Evolutionary conservation across 1,284 basidiomycete genomes (phyloP).

Genomic region (Ceratobasidium sp.): DNA sequence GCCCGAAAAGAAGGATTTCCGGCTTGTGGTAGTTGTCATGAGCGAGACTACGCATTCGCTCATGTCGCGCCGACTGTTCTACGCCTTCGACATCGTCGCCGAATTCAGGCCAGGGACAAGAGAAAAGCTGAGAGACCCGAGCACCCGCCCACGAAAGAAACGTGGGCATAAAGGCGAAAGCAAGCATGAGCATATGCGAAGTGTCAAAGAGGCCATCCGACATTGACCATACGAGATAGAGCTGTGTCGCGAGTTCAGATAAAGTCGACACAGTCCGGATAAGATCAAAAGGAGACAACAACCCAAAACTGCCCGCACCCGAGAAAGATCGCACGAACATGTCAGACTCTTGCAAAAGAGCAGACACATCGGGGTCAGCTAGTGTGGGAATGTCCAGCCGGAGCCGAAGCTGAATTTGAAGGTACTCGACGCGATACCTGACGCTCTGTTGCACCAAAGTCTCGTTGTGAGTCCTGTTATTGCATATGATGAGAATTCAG

Average conservation of each 20-base stretch:
- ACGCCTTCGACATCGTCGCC: constrained; percentile 62
- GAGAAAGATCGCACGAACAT: constrained; percentile 79
- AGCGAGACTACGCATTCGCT: constrained; percentile 75
- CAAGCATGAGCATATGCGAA: constrained; percentile 53
- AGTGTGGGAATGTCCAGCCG: constrained; percentile 80
- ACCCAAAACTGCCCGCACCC: constrained; percentile 69
- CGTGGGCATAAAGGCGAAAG: constrained; percentile 56
- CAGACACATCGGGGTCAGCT: constrained; percentile 72
- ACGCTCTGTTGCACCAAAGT: constrained; percentile 73
- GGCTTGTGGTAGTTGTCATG: constrained; percentile 75
- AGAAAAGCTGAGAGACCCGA: constrained; percentile 60
- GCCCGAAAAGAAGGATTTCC: constrained; percentile 80
- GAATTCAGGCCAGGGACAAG: constrained; percentile 60
- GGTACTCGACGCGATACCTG: constrained; percentile 74
- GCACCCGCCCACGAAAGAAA: constrained; percentile 59
- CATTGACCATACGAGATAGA: constrained; percentile 70
- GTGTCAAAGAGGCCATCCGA: constrained; percentile 51
- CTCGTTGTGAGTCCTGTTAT: constrained; percentile 73
- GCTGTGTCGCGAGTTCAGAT: constrained; percentile 74
- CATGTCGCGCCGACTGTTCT: constrained; percentile 68
- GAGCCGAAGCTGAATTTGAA: constrained; percentile 78
- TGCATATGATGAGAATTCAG: constrained; percentile 2
- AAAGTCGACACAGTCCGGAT: constrained; percentile 74
- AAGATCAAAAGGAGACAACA: constrained; percentile 79
- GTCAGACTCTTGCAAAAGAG: constrained; percentile 84